phyloP scores from a whole-genome alignment of 495 filamentous ascomycete species.

The Neurospora hispaniola region DNA sequence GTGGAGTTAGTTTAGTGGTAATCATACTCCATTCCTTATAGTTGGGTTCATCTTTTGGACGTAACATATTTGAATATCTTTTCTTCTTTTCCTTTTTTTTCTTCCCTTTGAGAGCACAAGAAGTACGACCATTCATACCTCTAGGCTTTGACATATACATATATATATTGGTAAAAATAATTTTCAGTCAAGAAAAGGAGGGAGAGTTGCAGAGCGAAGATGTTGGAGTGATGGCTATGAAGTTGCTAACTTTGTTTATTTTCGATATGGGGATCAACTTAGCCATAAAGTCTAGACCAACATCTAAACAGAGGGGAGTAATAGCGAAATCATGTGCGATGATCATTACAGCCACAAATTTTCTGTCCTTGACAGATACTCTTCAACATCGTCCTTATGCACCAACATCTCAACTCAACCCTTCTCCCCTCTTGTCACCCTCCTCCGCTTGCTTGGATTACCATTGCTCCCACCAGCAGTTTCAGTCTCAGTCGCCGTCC shows the following conservation, averaged over 20 bases:
- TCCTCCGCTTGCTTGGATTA: slow-evolving; percentile 5
- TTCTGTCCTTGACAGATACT: not conserved
- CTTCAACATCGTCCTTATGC: not conserved
- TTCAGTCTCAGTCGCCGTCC: slow-evolving; percentile 10
- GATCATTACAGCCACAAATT: not conserved
- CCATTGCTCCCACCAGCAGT: not conserved
- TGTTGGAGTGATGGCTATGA: not conserved
- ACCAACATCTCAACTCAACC: not conserved
- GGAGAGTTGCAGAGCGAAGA: not conserved
- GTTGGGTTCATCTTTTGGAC: no score
- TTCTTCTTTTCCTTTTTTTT: no score
- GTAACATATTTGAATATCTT: no score
- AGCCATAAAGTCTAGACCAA: not conserved
- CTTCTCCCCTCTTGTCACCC: slow-evolving; percentile 6
- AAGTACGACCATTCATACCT: no score
- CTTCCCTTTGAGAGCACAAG: no score
- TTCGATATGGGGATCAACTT: not conserved
- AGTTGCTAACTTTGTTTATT: not conserved
- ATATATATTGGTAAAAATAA: no score
- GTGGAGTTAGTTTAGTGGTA: no score
- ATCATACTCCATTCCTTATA: no score
- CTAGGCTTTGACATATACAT: no score
- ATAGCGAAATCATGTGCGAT: not conserved
- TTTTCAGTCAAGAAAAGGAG: no score
- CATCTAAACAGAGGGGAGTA: not conserved